phyloP scores from a whole-genome alignment of 257 asterid genomes.

The Solanum bukasovii region DNA sequence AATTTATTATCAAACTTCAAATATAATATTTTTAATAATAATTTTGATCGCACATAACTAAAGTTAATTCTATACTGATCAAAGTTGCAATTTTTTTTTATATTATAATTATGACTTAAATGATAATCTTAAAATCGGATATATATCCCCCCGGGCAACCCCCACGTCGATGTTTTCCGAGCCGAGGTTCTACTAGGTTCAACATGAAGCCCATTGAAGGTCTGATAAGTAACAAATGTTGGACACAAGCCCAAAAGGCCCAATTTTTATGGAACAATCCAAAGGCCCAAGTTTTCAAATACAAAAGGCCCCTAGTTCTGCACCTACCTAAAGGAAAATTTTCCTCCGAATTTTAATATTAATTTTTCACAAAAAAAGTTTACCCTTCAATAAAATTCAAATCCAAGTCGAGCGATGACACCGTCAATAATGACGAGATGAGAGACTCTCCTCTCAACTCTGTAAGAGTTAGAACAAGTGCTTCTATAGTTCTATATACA shows the following conservation, averaged over 20 bases:
- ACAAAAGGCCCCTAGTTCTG: conserved; percentile 2
- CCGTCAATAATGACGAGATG: background rate
- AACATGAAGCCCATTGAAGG: background rate
- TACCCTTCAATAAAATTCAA: background rate
- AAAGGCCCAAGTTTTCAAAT: conserved; percentile 58
- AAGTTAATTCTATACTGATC: background rate
- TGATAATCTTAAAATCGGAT: background rate
- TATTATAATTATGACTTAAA: background rate
- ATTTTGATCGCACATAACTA: background rate
- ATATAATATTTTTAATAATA: background rate
- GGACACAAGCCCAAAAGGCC: background rate
- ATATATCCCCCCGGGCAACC: too few relatives aligned
- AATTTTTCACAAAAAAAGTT: too few relatives aligned
- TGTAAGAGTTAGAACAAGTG: background rate
- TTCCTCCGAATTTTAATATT: too few relatives aligned
- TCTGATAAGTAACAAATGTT: background rate
- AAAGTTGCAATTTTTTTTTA: background rate
- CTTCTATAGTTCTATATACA: too few relatives aligned
- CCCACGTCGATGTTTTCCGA: background rate
- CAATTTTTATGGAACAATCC: conserved; percentile 49
- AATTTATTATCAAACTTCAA: background rate
- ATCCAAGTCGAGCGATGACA: background rate
- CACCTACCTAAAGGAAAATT: too few relatives aligned
- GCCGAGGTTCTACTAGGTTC: too few relatives aligned
- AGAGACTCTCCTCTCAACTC: background rate